phyloP scores from a whole-genome alignment of 2,329 filamentous ascomycete genomes.

The Microascus cirrosus region DNA sequence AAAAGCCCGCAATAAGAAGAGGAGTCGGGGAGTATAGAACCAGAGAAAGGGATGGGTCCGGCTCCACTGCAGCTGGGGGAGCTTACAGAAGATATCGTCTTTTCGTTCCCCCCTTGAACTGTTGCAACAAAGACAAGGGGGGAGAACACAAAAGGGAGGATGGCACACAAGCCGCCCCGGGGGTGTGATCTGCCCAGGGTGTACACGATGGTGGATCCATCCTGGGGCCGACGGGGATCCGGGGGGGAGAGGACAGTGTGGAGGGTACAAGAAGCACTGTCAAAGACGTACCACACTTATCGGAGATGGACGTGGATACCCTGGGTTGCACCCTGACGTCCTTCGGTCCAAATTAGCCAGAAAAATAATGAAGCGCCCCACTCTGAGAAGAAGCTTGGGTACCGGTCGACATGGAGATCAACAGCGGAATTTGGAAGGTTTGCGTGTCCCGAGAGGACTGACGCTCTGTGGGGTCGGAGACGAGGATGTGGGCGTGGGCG shows the following conservation, averaged over 20 bases:
- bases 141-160: background rate
- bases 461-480: background rate
- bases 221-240: constrained; percentile 2
- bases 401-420: background rate
- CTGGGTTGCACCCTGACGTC: background rate
- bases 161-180: background rate
- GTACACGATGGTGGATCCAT: background rate
- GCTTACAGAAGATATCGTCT: background rate
- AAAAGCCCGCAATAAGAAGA: background rate
- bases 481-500: background rate
- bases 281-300: background rate
- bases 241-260: background rate
- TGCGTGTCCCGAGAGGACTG: background rate
- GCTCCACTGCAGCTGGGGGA: background rate
- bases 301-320: background rate
- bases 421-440: background rate
- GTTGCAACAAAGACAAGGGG: background rate
- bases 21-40: background rate
- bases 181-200: background rate
- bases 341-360: constrained; percentile 1
- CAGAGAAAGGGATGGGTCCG: background rate
- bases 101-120: background rate
- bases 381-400: background rate
- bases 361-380: background rate
- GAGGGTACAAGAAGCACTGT: background rate